phyloP scores from a whole-genome alignment of 225 moss, liverwort and hornwort species.

The Lunularia cruciata region DNA sequence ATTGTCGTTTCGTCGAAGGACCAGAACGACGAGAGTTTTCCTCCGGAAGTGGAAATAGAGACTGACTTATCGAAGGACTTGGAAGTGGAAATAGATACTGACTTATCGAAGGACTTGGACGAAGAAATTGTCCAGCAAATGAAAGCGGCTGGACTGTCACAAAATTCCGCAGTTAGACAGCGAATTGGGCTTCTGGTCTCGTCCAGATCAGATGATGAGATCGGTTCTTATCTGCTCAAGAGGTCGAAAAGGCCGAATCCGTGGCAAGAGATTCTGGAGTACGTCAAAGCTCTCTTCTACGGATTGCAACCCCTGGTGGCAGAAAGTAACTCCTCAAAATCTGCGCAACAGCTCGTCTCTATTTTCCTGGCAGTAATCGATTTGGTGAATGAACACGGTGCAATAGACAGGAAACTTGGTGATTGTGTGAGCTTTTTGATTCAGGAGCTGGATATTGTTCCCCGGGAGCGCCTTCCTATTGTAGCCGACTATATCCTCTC shows the following conservation, averaged over 20 bases:
- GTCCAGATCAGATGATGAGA: constrained; percentile 47
- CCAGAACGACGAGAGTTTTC: too few relatives aligned
- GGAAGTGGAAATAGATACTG: background rate
- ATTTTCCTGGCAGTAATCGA: constrained; percentile 68
- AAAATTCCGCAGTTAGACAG: constrained; percentile 45
- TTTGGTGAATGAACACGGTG: constrained; percentile 53
- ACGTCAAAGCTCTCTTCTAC: constrained; percentile 64
- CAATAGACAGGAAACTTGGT: constrained; percentile 55
- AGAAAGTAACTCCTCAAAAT: constrained; percentile 56
- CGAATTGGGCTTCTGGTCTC: constrained; percentile 49
- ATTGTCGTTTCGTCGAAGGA: too few relatives aligned
- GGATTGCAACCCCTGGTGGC: constrained; percentile 57
- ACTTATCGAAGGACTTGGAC: constrained; percentile 31
- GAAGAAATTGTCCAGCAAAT: constrained; percentile 59
- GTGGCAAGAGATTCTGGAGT: constrained; percentile 71
- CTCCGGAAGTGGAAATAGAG: background rate
- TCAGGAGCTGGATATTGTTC: constrained; percentile 64
- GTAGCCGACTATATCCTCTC: constrained; percentile 64
- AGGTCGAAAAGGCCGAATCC: constrained; percentile 50
- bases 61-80: background rate
- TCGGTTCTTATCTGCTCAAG: constrained; percentile 56
- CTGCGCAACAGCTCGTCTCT: constrained; percentile 58
- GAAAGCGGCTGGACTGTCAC: constrained; percentile 43
- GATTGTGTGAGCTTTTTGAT: constrained; percentile 67
- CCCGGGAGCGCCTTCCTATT: constrained; percentile 56